These are phyloP conservation scores for Aphanocladium album DNA, from an alignment of 2,329 filamentous ascomycete genomes.

Conservation along the genomic window DNA sequence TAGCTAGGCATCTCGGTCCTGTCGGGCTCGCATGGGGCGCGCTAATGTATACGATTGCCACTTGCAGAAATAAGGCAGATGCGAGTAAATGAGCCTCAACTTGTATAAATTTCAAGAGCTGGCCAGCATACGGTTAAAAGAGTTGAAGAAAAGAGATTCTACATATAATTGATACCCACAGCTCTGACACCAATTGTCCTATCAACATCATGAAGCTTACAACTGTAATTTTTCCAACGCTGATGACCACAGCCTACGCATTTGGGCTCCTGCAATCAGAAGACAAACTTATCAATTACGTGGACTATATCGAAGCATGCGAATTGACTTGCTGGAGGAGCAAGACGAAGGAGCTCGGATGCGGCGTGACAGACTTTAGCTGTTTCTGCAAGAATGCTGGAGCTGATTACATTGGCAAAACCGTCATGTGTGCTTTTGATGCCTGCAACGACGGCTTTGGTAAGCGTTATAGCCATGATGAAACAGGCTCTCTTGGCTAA, in stretches of 20 bases:
- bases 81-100: not conserved
- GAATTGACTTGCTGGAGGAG: not conserved
- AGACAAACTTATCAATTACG: not conserved
- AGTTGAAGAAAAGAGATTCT: not conserved
- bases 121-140: not conserved
- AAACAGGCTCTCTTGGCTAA: not conserved
- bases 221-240: not conserved
- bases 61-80: not conserved
- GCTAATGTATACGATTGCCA: not conserved
- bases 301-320: not conserved
- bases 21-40: not conserved
- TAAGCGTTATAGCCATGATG: not conserved
- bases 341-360: not conserved
- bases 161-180: not conserved
- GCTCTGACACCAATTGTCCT: not conserved
- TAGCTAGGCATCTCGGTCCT: not conserved
- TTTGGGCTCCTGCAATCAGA: not conserved
- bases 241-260: not conserved
- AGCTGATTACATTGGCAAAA: not conserved
- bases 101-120: not conserved
- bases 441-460: not conserved
- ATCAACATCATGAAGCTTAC: not conserved
- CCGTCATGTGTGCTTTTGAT: not conserved
- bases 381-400: not conserved
- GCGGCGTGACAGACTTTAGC: not conserved